phyloP scores from a whole-genome alignment of 2,329 filamentous ascomycete genomes.

The Aspergillus sp. region DNA sequence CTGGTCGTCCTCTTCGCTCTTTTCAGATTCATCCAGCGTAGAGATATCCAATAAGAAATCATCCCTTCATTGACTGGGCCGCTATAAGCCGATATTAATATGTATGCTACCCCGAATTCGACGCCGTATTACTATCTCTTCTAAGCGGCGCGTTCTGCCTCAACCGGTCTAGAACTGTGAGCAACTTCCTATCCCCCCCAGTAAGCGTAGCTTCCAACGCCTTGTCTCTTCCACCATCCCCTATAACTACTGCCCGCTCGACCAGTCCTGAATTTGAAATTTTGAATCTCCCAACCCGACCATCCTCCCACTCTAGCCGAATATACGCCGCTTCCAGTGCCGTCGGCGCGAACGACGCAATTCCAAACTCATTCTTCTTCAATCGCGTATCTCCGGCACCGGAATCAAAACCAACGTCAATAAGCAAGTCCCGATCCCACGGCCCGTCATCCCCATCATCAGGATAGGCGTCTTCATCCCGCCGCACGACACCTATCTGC shows the following conservation, averaged over 20 bases:
- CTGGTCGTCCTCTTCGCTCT: constrained; percentile 1
- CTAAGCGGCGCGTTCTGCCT: constrained; percentile 8
- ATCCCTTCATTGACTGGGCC: not conserved
- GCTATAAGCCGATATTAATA: not conserved
- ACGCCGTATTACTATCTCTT: not conserved
- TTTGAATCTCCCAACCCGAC: constrained; percentile 44
- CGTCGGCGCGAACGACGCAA: constrained; percentile 36
- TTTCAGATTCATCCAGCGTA: constrained; percentile 15
- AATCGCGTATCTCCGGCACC: constrained; percentile 8
- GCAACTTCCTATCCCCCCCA: constrained; percentile 35
- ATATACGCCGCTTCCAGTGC: constrained; percentile 44
- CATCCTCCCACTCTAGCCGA: constrained; percentile 46
- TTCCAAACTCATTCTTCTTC: constrained; percentile 27
- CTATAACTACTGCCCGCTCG: constrained; percentile 45
- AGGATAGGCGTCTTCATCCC: constrained; percentile 9
- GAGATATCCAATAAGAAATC: not conserved
- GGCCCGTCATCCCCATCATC: constrained; percentile 18
- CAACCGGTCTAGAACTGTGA: constrained; percentile 35
- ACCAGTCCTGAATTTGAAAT: constrained; percentile 41
- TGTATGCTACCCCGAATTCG: not conserved
- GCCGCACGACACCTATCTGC: constrained; percentile 26
- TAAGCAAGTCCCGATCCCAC: constrained; percentile 18
- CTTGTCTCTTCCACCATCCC: constrained; percentile 40
- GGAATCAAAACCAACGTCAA: constrained; percentile 8
- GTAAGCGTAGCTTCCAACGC: constrained; percentile 34